Base-by-base conservation (phyloP, 176 grass and related monocot species). In the Juncus effusus region DNA sequence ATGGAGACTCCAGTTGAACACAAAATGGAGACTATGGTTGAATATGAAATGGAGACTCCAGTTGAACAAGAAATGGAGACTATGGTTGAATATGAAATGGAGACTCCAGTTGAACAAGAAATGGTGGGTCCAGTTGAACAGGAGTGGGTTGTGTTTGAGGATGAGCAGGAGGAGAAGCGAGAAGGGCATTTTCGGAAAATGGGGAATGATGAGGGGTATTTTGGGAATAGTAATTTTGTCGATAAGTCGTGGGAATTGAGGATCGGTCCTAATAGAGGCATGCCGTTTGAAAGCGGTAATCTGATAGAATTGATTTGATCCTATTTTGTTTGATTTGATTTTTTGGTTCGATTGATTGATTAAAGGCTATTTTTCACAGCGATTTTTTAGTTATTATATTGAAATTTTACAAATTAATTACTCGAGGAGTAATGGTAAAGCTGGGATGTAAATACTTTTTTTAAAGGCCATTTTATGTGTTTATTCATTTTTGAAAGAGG, bases 111-210 rank as follows among this genome's bases (percentile, higher is more conserved):
- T 7, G 16, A 53, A 16, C 76, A 54, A 84, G 84, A 8, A 67
- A 28, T 28, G 19, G 19, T 28, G 19, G 19, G 19, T 28, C 19
- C 19, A 28, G 19, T 28, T 28, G 19, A 28, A 28, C 19, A 76
- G 39, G 69, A 91, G 38, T 89, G 92, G 92, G 88, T 96, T 64
- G 79, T 86, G 42, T 96, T 96, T 76, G 82, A 91, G 54, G 83
- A 89, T 13, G 71, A 75, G 0, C 54, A 16, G 13, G 42, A 61
- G 40, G 62, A 13, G 2, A 42, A 15, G 36, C 69, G 64, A 47
- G 80, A 64, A 47, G 80, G 72, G 19, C 59, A 69, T 61, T 76
- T 59, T 19, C 36, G 38, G 37, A 55, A 86, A 16, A 14, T 15
- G 12, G 13, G 39, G 16, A 16, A 6, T 41, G 51, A 56, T n/a